These are phyloP conservation scores for Atractiella rhizophila DNA, from an alignment of 768 basidiomycete species.

Conservation along the genomic window DNA sequence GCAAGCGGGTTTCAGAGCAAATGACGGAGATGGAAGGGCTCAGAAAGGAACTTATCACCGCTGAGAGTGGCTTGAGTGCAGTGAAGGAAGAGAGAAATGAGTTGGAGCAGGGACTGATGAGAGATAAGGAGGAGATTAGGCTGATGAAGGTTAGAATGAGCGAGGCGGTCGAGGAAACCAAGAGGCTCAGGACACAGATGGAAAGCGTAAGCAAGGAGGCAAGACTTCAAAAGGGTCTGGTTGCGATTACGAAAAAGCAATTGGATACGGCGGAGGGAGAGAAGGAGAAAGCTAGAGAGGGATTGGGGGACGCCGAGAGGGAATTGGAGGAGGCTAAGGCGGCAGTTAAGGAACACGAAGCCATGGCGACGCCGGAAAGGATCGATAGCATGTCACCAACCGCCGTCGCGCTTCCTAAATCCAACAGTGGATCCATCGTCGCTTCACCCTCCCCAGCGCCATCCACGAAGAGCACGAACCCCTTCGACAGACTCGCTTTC, in stretches of 20 bases:
- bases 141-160: constrained; percentile 62
- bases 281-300: constrained; percentile 41
- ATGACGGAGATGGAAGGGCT: constrained; percentile 24
- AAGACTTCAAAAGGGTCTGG: constrained; percentile 80
- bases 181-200: constrained; percentile 40
- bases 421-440: constrained; percentile 1
- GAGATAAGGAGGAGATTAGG: constrained; percentile 83
- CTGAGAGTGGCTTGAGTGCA: constrained; percentile 78
- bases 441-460: constrained; percentile 3
- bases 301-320: constrained; percentile 29
- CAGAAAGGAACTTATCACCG: constrained; percentile 56
- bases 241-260: constrained; percentile 88
- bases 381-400: not conserved
- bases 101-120: constrained; percentile 55
- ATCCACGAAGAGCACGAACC: constrained; percentile 8
- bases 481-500: constrained; percentile 4
- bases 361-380: not conserved
- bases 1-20: constrained; percentile 44
- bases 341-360: not conserved
- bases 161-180: constrained; percentile 48
- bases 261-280: constrained; percentile 57
- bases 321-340: constrained; percentile 14
- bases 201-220: constrained; percentile 83
- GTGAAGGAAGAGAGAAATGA: constrained; percentile 72
- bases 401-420: constrained; percentile 3